phyloP scores from a whole-genome alignment of 345 rosid genomes.

The Clarkia xantiana region DNA sequence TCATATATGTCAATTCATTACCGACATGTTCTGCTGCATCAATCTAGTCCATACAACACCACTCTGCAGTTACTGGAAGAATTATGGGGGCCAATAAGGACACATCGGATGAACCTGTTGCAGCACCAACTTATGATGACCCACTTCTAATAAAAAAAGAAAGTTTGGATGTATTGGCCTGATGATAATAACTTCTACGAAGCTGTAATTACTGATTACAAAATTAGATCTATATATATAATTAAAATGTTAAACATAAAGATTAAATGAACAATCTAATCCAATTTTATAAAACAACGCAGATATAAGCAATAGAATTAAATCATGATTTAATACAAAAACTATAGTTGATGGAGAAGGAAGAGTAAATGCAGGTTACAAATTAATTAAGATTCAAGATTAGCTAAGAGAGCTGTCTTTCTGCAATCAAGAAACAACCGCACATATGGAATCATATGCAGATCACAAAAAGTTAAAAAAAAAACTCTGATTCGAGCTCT shows the following conservation, averaged over 20 bases:
- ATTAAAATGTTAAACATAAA: too few species aligned
- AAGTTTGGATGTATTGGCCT: constrained; percentile 99
- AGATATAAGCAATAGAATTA: too few species aligned
- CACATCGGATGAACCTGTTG: constrained; percentile 49
- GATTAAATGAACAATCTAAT: too few species aligned
- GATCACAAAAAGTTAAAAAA: too few species aligned
- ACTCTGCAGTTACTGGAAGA: constrained; percentile 54
- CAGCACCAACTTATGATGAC: constrained; percentile 45
- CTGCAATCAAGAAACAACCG: too few species aligned
- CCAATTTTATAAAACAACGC: too few species aligned
- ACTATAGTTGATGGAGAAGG: too few species aligned
- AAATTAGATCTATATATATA: too few species aligned
- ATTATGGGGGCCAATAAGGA: constrained; percentile 34
- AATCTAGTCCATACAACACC: constrained; percentile 56
- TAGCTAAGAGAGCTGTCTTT: constrained; percentile 20
- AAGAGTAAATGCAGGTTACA: too few species aligned
- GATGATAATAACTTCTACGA: constrained; percentile 85
- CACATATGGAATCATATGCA: too few species aligned
- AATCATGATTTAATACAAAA: too few species aligned
- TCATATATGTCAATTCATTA: constrained; percentile 8
- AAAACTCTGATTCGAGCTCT: too few species aligned
- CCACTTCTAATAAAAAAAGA: constrained; percentile 62
- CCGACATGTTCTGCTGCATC: constrained; percentile 10
- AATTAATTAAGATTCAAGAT: constrained; percentile 7
- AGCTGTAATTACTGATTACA: constrained; percentile 76